A percentile compares a stretch with the other conserved stretches of the same genome.
Evolutionary conservation across 768 basidiomycete genomes (phyloP).

Genomic region (Neoboletus subvelutipes): DNA sequence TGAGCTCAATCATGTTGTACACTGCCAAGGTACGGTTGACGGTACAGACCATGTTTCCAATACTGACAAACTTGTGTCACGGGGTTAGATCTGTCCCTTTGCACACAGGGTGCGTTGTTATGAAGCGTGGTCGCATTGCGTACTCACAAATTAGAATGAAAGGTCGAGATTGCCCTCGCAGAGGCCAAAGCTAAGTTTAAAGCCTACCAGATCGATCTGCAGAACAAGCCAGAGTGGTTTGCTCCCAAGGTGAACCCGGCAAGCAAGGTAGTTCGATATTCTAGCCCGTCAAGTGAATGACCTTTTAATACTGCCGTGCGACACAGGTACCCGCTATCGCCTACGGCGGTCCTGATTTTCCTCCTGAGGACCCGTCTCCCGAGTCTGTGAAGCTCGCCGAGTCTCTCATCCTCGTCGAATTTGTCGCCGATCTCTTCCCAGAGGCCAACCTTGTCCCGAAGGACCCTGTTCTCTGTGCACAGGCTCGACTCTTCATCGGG

Average conservation of each 20-base stretch:
- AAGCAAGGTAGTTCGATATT: constrained; percentile 48
- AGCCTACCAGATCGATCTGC: constrained; percentile 56
- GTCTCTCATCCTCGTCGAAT: constrained; percentile 64
- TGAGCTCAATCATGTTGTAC: constrained; percentile 42
- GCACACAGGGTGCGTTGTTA: constrained; percentile 49
- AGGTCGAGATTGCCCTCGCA: constrained; percentile 62
- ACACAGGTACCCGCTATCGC: constrained; percentile 40
- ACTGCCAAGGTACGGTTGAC: constrained; percentile 42
- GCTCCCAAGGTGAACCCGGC: constrained; percentile 63
- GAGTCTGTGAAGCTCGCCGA: constrained; percentile 63
- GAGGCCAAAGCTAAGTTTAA: constrained; percentile 52
- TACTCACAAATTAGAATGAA: neutral
- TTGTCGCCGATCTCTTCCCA: constrained; percentile 60
- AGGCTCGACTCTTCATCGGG: constrained; percentile 64
- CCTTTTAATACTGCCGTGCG: neutral
- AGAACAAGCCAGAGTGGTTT: constrained; percentile 71
- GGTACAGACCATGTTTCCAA: neutral
- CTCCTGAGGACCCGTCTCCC: constrained; percentile 56
- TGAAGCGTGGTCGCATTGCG: neutral
- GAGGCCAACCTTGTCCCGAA: constrained; percentile 48
- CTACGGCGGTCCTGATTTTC: constrained; percentile 58
- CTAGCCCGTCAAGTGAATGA: neutral
- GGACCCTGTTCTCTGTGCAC: constrained; percentile 56
- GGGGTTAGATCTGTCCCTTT: constrained; percentile 52
- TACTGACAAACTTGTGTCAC: neutral